These are phyloP conservation scores for Coemansia sp. DNA, from an alignment of 192 early-diverging fungal species.

Conservation along the genomic window DNA sequence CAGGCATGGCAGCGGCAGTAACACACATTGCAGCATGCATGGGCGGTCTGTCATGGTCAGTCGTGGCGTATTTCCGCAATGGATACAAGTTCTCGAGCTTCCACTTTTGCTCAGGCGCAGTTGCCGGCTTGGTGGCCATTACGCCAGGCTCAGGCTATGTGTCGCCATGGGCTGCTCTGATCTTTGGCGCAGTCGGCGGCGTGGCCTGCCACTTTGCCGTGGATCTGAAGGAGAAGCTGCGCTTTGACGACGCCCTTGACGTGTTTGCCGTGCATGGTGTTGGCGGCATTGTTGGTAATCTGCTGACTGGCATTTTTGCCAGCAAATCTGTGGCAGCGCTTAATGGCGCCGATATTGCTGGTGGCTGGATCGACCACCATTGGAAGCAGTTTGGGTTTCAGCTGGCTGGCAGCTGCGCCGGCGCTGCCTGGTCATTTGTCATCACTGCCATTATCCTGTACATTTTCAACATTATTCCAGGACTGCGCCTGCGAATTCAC, in stretches of 20 bases:
- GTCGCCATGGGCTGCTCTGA: slow-evolving; percentile 73
- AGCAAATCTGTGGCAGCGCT: slow-evolving; percentile 67
- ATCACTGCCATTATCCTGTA: slow-evolving; percentile 71
- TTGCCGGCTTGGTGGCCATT: slow-evolving; percentile 89
- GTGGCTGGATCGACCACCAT: slow-evolving; percentile 81
- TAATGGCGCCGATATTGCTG: slow-evolving; percentile 60
- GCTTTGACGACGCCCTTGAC: slow-evolving; percentile 91
- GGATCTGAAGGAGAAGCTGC: slow-evolving; percentile 77
- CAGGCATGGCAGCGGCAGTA: slow-evolving; percentile 79
- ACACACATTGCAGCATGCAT: slow-evolving; percentile 84
- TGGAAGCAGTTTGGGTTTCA: slow-evolving; percentile 80
- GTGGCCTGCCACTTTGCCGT: slow-evolving; percentile 78
- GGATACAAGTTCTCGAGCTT: slow-evolving; percentile 84
- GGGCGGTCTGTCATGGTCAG: slow-evolving; percentile 82
- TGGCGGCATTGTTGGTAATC: slow-evolving; percentile 75
- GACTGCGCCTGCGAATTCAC: slow-evolving; percentile 71
- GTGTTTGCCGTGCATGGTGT: slow-evolving; percentile 89
- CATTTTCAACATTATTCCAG: slow-evolving; percentile 72
- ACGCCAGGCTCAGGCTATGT: slow-evolving; percentile 92
- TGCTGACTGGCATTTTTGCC: slow-evolving; percentile 88
- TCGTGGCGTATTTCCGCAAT: slow-evolving; percentile 72
- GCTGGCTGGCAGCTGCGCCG: slow-evolving; percentile 67
- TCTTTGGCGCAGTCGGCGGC: slow-evolving; percentile 75
- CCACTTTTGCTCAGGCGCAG: slow-evolving; percentile 92
- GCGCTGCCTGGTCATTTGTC: slow-evolving; percentile 74